Percentiles rank a stretch among this genome's conserved stretches.
phyloP scores from a whole-genome alignment of 1,284 basidiomycete genomes.

The Trichosporon faecale region DNA sequence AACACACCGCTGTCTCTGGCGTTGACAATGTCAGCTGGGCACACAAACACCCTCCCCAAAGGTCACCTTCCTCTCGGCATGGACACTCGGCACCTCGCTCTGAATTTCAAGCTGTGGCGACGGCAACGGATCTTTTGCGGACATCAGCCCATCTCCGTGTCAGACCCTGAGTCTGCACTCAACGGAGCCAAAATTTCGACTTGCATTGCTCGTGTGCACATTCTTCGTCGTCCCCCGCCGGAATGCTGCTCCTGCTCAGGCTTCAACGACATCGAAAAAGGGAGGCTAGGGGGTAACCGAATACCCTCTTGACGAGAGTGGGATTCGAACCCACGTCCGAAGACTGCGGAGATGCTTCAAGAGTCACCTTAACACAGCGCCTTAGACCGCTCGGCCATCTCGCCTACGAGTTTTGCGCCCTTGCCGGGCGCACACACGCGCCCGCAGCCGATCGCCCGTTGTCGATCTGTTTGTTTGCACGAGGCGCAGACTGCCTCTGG shows the following conservation, averaged over 20 bases:
- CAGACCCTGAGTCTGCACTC: background rate
- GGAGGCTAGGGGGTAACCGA: slow-evolving; percentile 15
- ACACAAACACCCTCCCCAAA: background rate
- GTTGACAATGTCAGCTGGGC: no score
- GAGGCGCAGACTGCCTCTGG: no score
- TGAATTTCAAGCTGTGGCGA: background rate
- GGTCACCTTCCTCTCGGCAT: background rate
- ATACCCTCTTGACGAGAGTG: slow-evolving; percentile 30
- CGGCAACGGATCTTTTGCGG: background rate
- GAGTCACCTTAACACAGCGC: slow-evolving; percentile 20
- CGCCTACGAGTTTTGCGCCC: no score
- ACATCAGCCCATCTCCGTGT: background rate
- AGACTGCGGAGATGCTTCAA: slow-evolving; percentile 30
- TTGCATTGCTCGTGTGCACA: background rate
- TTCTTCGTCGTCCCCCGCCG: background rate
- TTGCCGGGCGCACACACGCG: background rate
- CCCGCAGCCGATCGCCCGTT: background rate
- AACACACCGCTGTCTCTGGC: no score
- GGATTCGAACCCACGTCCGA: slow-evolving; percentile 51
- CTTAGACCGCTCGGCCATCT: no score
- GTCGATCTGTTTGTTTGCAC: background rate
- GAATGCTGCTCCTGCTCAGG: background rate
- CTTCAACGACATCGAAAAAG: background rate
- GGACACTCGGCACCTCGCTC: background rate
- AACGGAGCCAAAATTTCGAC: background rate